phyloP scores from a whole-genome alignment of 495 filamentous ascomycete species.

The Clohesyomyces aquaticus region DNA sequence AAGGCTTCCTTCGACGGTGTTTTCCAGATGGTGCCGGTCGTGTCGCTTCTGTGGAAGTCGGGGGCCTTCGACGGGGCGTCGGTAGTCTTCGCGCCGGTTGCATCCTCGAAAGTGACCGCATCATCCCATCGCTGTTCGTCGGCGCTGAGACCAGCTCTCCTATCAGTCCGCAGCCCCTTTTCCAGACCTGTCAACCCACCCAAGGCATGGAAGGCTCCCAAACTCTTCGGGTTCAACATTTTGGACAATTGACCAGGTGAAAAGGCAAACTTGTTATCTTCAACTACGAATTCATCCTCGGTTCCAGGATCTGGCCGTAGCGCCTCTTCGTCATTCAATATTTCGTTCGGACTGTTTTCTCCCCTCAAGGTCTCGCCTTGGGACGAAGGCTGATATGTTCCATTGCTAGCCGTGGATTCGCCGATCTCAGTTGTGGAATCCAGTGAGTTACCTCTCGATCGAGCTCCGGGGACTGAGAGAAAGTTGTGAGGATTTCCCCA shows the following conservation, averaged over 20 bases:
- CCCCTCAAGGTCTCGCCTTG: conserved; percentile 47
- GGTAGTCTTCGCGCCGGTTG: conserved; percentile 35
- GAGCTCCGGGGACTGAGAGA: conserved; percentile 62
- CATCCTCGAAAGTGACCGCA: conserved; percentile 73
- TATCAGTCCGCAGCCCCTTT: conserved; percentile 73
- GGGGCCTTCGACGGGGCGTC: conserved; percentile 9
- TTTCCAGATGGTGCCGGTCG: conserved; percentile 41
- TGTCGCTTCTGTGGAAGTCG: conserved; percentile 39
- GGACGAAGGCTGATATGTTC: conserved; percentile 48
- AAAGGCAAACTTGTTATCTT: conserved; percentile 81
- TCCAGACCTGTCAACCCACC: conserved; percentile 78
- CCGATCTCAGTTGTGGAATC: conserved; percentile 59
- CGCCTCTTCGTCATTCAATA: conserved; percentile 60
- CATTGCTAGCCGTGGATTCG: conserved; percentile 53
- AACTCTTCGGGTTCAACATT: conserved; percentile 78
- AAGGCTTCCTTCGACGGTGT: conserved; percentile 50
- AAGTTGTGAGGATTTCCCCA: conserved; percentile 60
- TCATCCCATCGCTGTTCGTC: conserved; percentile 72
- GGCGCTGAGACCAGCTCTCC: conserved; percentile 68
- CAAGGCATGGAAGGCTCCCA: conserved; percentile 75
- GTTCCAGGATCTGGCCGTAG: conserved; percentile 70
- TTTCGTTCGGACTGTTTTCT: conserved; percentile 31
- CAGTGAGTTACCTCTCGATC: conserved; percentile 68
- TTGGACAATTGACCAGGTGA: conserved; percentile 80
- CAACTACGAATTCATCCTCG: conserved; percentile 71